These are phyloP conservation scores for Dianthus caryophyllus DNA, from an alignment of 148 eudicot genomes.

Conservation along the genomic window DNA sequence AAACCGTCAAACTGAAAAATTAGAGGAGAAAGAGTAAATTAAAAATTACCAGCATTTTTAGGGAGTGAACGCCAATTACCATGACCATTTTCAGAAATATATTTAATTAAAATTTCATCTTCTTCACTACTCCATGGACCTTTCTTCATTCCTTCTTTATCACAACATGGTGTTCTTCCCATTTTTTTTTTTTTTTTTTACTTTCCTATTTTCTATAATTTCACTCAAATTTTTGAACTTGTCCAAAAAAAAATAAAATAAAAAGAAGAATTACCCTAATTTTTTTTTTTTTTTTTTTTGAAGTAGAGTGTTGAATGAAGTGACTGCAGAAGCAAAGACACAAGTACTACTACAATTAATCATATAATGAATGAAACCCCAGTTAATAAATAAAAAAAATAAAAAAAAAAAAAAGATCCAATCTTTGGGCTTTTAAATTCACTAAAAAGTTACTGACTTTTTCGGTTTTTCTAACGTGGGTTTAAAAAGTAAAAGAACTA, in stretches of 20 bases:
- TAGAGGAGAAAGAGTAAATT: not conserved
- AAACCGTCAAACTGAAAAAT: too few species aligned
- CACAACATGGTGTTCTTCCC: conserved; percentile 55
- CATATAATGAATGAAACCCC: conserved; percentile 11
- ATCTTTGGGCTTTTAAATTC: conserved; percentile 9
- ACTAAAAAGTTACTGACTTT: too few species aligned
- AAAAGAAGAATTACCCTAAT: too few species aligned
- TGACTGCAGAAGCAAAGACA: conserved; percentile 7
- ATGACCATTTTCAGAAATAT: conserved; percentile 47
- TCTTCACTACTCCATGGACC: conserved; percentile 61
- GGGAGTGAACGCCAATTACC: conserved; percentile 75
- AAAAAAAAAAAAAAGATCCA: conserved; percentile 9
- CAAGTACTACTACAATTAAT: not conserved
- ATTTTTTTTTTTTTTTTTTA: conserved; percentile 14
- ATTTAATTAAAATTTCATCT: conserved; percentile 44
- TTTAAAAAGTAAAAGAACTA: not conserved
- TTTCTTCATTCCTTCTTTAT: conserved; percentile 48
- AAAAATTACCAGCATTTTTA: conserved; percentile 49
- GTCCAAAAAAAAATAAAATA: not conserved
- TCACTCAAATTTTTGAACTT: not conserved
- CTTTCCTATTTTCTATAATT: not conserved
- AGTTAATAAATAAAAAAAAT: too few species aligned
- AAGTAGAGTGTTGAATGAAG: conserved; percentile 3
- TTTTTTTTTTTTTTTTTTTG: too few species aligned
- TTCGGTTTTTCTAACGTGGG: not conserved